Conservation (phyloP, 73 alveolate species). For the Tetrahymena thermophila region DNA sequence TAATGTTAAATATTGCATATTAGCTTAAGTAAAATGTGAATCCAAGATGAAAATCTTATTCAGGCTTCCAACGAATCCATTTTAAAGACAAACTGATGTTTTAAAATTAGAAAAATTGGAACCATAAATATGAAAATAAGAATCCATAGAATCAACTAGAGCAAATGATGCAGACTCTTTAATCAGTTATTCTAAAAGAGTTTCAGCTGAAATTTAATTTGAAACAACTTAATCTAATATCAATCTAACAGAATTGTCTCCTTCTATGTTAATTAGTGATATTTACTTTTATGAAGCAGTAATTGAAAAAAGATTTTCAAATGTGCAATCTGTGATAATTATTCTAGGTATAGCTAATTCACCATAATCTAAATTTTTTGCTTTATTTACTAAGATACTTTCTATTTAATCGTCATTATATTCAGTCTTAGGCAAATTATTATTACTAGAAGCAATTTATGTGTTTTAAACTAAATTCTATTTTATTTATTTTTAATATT, state of each 20-base stretch:
- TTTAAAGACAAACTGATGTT: not conserved
- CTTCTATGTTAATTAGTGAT: not conserved
- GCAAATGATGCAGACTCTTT: not conserved
- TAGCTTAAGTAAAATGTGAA: not conserved
- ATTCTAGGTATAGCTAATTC: not conserved
- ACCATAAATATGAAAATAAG: not conserved
- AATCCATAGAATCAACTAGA: not conserved
- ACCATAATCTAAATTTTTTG: not conserved
- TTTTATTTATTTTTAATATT: no score
- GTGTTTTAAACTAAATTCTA: not conserved
- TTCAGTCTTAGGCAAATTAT: not conserved
- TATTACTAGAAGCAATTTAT: no score
- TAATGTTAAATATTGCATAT: not conserved
- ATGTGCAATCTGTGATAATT: not conserved
- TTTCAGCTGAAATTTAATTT: not conserved
- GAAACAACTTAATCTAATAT: not conserved
- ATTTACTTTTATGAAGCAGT: not conserved
- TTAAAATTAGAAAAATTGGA: not conserved
- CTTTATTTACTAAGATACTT: not conserved
- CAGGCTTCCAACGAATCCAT: not conserved
- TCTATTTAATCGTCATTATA: not conserved
- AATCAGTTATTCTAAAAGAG: not conserved
- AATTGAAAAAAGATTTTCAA: no score
- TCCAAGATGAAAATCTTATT: not conserved
- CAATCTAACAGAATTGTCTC: not conserved